Evolutionary conservation across 345 rosid species (phyloP).

Genomic region (Camelina neglecta): DNA sequence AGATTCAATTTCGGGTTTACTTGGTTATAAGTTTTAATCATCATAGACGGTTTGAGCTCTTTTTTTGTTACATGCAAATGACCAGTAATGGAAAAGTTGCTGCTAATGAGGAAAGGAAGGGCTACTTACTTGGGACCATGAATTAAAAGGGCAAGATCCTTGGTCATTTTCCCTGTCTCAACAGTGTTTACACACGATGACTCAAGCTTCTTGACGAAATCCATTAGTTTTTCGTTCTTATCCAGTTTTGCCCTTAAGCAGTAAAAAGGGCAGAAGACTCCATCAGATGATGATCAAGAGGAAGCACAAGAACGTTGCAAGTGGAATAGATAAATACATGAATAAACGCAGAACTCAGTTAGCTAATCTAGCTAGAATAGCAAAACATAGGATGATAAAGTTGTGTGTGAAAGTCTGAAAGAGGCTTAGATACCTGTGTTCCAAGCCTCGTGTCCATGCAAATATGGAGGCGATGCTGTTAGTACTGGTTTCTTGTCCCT

Average conservation of each 20-base stretch:
- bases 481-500: constrained; percentile 97
- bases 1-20: not conserved
- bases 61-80: constrained; percentile 9
- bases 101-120: constrained; percentile 20
- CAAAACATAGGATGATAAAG: constrained; percentile 24
- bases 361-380: not conserved
- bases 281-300: constrained; percentile 6
- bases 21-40: not conserved
- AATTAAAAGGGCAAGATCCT: constrained; percentile 87
- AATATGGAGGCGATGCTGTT: constrained; percentile 96
- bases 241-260: constrained; percentile 84
- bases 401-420: not conserved
- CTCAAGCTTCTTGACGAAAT: constrained; percentile 86
- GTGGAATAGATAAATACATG: constrained; percentile 6
- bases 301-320: not conserved
- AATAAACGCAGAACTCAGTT: constrained; percentile 12
- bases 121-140: constrained; percentile 81
- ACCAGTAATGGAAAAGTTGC: constrained; percentile 23
- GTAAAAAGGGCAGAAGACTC: not conserved
- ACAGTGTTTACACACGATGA: constrained; percentile 82
- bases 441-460: constrained; percentile 95
- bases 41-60: constrained; percentile 7
- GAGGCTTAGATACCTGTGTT: constrained; percentile 66
- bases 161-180: constrained; percentile 92
- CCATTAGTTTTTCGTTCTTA: constrained; percentile 67